Conservation (phyloP, 371 early-diverging fungal species). For the Mucor mucedo region DNA sequence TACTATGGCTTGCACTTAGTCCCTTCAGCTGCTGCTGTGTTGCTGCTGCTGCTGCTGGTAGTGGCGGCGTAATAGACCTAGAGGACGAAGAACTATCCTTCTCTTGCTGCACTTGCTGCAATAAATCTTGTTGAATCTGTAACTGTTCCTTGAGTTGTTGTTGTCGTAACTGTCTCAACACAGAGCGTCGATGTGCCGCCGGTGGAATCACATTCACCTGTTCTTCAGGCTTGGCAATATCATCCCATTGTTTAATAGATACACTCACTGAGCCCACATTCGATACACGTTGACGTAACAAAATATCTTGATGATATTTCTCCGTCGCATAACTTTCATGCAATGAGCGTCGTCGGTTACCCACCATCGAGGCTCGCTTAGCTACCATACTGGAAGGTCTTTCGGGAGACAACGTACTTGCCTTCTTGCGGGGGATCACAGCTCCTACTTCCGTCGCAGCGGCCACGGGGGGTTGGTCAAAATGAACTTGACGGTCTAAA, state of each 20-base stretch:
- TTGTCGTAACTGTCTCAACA: slow-evolving; percentile 27
- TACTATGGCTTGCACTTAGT: slow-evolving; percentile 1
- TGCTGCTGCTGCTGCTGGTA: background rate
- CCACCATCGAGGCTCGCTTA: slow-evolving; percentile 29
- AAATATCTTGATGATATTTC: slow-evolving; percentile 18
- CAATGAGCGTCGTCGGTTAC: slow-evolving; percentile 37
- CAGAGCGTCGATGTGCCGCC: slow-evolving; percentile 32
- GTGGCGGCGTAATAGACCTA: too few species aligned
- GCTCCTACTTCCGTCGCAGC: slow-evolving; percentile 1
- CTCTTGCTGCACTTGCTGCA: background rate
- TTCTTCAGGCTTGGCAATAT: slow-evolving; percentile 33
- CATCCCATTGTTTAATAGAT: slow-evolving; percentile 49
- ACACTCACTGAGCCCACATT: slow-evolving; percentile 45
- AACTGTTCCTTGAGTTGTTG: slow-evolving; percentile 22
- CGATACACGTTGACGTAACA: slow-evolving; percentile 26
- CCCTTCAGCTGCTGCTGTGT: background rate
- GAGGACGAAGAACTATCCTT: too few species aligned
- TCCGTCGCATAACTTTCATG: slow-evolving; percentile 44
- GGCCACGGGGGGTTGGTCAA: background rate
- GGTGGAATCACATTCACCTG: slow-evolving; percentile 14
- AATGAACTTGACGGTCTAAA: slow-evolving; percentile 6
- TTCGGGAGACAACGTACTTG: slow-evolving; percentile 18
- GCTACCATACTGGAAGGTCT: slow-evolving; percentile 36
- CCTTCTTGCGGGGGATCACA: slow-evolving; percentile 23
- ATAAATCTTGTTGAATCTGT: slow-evolving; percentile 3